Conservation (phyloP, 768 basidiomycete species). For the Trametes maxima region DNA sequence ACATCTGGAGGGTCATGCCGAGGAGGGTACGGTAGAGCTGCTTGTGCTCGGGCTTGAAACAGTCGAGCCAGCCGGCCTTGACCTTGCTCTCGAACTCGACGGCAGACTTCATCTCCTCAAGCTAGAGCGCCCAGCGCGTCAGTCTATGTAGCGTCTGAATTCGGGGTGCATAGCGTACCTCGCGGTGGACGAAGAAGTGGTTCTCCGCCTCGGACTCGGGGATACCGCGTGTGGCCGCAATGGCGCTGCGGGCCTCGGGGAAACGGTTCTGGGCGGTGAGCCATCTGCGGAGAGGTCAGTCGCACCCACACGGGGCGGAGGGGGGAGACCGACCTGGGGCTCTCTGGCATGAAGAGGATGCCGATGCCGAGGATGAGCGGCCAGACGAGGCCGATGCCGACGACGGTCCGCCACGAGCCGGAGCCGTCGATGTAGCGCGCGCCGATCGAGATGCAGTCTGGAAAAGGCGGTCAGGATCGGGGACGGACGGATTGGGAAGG, state of each 20-base stretch:
- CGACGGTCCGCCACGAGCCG: conserved; percentile 62
- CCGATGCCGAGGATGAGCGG: conserved; percentile 61
- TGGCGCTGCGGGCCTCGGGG: conserved; percentile 51
- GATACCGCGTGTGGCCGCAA: conserved; percentile 54
- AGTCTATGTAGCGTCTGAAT: background rate
- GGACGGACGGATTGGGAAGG: background rate
- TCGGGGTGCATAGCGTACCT: conserved; percentile 33
- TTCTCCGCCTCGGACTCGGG: conserved; percentile 40
- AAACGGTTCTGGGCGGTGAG: conserved; percentile 49
- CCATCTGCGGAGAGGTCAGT: conserved; percentile 43
- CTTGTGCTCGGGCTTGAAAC: conserved; percentile 59
- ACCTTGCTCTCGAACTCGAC: conserved; percentile 51
- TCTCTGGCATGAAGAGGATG: conserved; percentile 73
- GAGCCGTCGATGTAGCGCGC: conserved; percentile 50
- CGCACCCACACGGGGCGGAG: background rate
- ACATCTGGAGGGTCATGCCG: conserved; percentile 64
- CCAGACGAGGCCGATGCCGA: conserved; percentile 66
- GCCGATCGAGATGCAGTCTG: conserved; percentile 71
- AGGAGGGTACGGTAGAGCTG: conserved; percentile 65
- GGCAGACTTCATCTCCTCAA: conserved; percentile 55
- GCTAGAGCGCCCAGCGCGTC: background rate
- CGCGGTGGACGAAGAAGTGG: conserved; percentile 46
- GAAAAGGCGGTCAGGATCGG: conserved; percentile 4
- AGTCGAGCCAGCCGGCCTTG: conserved; percentile 65
- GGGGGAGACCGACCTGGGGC: conserved; percentile 43